Conservation (phyloP, 2,329 filamentous ascomycete species). For the Bisporella sp. region DNA sequence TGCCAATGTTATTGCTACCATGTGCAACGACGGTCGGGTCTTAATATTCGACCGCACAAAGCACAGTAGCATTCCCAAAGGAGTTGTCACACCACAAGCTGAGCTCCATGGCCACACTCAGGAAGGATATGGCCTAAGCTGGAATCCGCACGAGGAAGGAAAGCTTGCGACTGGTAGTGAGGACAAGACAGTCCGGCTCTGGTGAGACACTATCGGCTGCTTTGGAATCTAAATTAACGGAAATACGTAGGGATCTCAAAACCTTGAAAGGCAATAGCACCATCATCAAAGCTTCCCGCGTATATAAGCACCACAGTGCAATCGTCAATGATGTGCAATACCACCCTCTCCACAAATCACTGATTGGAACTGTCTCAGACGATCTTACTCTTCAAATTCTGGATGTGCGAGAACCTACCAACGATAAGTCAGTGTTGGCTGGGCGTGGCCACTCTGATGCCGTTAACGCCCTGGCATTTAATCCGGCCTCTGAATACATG, state of each 20-base stretch:
- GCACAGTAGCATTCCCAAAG: slow-evolving; percentile 69
- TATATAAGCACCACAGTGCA: slow-evolving; percentile 80
- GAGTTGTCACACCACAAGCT: slow-evolving; percentile 41
- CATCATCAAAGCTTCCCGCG: slow-evolving; percentile 61
- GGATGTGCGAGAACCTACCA: slow-evolving; percentile 67
- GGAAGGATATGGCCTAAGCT: slow-evolving; percentile 89
- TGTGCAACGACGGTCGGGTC: slow-evolving; percentile 80
- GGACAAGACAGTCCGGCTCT: slow-evolving; percentile 84
- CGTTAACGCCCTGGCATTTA: slow-evolving; percentile 94
- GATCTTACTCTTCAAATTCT: slow-evolving; percentile 90
- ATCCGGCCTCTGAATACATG: slow-evolving; percentile 82
- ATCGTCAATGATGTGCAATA: slow-evolving; percentile 97
- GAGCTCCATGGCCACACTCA: slow-evolving; percentile 75
- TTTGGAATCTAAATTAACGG: neutral
- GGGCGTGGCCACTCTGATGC: slow-evolving; percentile 80
- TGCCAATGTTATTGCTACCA: slow-evolving; percentile 89
- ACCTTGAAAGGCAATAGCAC: slow-evolving; percentile 64
- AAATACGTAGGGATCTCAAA: slow-evolving; percentile 62
- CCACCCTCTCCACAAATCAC: slow-evolving; percentile 75
- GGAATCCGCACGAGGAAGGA: slow-evolving; percentile 76
- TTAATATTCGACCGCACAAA: slow-evolving; percentile 96
- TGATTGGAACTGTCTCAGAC: slow-evolving; percentile 91
- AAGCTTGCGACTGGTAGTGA: slow-evolving; percentile 85
- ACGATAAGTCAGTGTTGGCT: slow-evolving; percentile 60
- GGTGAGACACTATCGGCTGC: slow-evolving; percentile 45